phyloP scores from a whole-genome alignment of 441 rosid genomes.

The Aleurites moluccanus region DNA sequence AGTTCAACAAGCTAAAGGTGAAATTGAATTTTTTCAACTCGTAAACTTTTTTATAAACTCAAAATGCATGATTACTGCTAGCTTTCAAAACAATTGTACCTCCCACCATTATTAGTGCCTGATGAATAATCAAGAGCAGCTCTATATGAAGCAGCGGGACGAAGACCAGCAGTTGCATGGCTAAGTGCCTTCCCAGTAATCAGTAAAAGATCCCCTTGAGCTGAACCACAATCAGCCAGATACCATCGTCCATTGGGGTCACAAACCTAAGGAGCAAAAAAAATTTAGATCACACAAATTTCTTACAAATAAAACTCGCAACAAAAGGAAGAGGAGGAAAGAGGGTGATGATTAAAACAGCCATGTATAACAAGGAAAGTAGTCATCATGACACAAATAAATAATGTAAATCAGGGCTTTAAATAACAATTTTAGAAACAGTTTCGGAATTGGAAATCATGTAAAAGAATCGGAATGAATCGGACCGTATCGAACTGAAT shows the following conservation, averaged over 20 bases:
- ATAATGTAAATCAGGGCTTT: background rate
- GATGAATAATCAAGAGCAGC: conserved; percentile 53
- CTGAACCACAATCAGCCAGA: conserved; percentile 74
- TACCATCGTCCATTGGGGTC: conserved; percentile 97
- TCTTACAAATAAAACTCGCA: background rate
- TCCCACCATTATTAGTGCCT: conserved; percentile 59
- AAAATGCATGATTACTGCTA: conserved; percentile 13
- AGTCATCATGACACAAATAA: conserved; percentile 1
- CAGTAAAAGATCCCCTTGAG: conserved; percentile 75
- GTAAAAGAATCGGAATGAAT: too few species aligned
- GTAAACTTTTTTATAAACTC: conserved; percentile 11
- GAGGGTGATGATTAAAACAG: background rate
- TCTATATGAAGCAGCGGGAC: conserved; percentile 78
- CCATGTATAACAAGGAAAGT: background rate
- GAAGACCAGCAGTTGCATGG: conserved; percentile 94
- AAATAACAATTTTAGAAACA: too few species aligned
- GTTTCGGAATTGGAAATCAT: too few species aligned
- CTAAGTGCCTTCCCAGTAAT: conserved; percentile 97
- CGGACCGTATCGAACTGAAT: too few species aligned
- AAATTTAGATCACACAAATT: background rate
- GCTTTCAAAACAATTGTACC: conserved; percentile 41
- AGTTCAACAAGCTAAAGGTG: conserved; percentile 5
- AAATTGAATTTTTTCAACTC: conserved; percentile 24
- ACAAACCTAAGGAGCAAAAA: conserved; percentile 59
- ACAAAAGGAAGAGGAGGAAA: background rate